Base-by-base conservation (phyloP, 2,329 filamentous ascomycete species). In the Fusarium nygamai region DNA sequence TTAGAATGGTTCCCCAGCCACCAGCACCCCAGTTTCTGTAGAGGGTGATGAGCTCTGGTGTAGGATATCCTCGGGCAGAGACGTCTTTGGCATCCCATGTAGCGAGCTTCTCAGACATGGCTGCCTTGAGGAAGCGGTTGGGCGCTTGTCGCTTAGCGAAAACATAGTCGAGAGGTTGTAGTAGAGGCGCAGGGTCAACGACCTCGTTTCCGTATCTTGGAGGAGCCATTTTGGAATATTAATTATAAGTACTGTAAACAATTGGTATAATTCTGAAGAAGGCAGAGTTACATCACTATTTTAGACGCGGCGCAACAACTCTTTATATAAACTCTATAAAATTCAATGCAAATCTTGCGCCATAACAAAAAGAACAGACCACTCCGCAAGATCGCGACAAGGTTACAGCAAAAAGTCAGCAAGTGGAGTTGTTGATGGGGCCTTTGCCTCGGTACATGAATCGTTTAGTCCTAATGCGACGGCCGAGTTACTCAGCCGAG, bases 71-170 rank as follows among this genome's bases (percentile, higher is more conserved):
- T 24, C 72, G 54, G 2, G 72, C 72, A 38, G 72, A 75, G 17
- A 70, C 51, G 13, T 73, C 61, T 8, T 75, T 61, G 11, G 48
- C 7, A 1, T 75, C 57, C 72, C 72, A 75, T 29, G 69, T 67
- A n/a, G 72, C 44, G 2, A 74, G 57, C 43, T 66, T 67, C 27
- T 74, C 69, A 11, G 72, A 69, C 29, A 75, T 75, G 2, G 72
- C 72, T 6, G 72, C 72, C 63, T 74, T 74, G 41, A 74, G 65
- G 39, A 75, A 70, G 17, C 58, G 64, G 20, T 75, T 75, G 17
- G 65, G 61, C 4, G 60, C 72, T 9, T 64, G 69, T 50, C 56
- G 58, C 19, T 66, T 73, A 9, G 72, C 53, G 5, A 75, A 72
- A 8, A 61, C 39, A 53, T 70, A 74, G 12, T 61, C 65, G 14